phyloP scores from a whole-genome alignment of 176 grass and related monocot species.

The Avena eriantha region DNA sequence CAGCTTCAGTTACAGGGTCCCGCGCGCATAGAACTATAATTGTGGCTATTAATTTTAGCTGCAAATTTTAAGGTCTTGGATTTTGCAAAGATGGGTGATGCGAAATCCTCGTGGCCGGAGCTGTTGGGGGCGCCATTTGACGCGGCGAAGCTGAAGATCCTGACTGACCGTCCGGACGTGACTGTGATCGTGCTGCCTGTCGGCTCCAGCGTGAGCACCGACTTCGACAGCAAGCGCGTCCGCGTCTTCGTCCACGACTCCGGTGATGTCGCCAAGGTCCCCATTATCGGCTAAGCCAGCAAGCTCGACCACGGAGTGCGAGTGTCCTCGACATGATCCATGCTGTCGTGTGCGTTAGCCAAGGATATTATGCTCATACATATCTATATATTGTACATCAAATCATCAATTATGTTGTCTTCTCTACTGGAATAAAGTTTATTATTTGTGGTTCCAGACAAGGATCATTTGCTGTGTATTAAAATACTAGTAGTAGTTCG shows the following conservation, averaged over 20 bases:
- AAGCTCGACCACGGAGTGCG: neutral
- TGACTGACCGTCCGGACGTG: constrained; percentile 33
- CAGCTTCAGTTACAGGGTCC: neutral
- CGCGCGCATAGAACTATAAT: too few relatives aligned
- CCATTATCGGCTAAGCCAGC: neutral
- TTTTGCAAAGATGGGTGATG: neutral
- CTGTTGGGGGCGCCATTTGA: constrained; percentile 14
- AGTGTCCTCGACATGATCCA: neutral
- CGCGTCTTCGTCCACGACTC: constrained; percentile 5
- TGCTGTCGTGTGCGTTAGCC: neutral
- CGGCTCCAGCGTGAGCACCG: neutral
- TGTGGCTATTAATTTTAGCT: neutral
- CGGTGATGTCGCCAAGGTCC: neutral
- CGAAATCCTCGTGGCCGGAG: constrained; percentile 49
- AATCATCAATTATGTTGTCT: too few relatives aligned
- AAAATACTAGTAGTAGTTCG: too few relatives aligned
- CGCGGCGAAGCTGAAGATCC: constrained; percentile 45
- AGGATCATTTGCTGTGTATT: too few relatives aligned
- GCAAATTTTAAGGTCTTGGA: neutral
- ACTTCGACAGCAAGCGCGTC: constrained; percentile 27
- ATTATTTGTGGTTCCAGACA: too few relatives aligned
- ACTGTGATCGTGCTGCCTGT: neutral
- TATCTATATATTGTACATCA: neutral
- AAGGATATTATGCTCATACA: neutral
- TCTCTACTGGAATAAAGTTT: too few relatives aligned